Evolutionary conservation across 2,329 filamentous ascomycete genomes (phyloP).

Genomic region (Epichloe uncinata): DNA sequence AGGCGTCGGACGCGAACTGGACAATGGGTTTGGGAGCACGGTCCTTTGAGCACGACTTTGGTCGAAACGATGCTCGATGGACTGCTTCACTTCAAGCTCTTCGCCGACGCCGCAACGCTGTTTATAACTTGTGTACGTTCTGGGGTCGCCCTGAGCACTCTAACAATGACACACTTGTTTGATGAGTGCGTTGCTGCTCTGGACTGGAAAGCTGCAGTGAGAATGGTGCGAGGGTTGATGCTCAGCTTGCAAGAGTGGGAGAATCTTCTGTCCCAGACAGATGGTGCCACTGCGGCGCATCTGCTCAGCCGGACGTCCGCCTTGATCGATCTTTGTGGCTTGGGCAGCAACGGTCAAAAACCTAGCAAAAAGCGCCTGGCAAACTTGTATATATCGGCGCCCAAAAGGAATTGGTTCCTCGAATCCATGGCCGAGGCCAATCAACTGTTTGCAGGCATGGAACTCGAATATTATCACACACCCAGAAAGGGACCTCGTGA

Average conservation of each 20-base stretch:
- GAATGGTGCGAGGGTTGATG: slow-evolving; percentile 17
- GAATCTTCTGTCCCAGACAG: slow-evolving; percentile 11
- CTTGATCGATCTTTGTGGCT: slow-evolving; percentile 24
- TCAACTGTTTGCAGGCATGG: slow-evolving; percentile 3
- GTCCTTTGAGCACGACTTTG: slow-evolving; percentile 23
- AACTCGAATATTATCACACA: neutral
- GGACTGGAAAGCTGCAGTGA: slow-evolving; percentile 25
- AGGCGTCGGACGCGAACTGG: slow-evolving; percentile 15
- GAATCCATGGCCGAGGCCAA: slow-evolving; percentile 10
- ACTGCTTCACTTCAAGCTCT: slow-evolving; percentile 32
- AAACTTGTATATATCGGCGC: slow-evolving; percentile 15
- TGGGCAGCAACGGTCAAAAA: slow-evolving; percentile 7
- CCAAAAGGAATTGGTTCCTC: slow-evolving; percentile 12
- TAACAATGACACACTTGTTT: slow-evolving; percentile 24
- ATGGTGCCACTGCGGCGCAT: slow-evolving; percentile 11
- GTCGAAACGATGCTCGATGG: slow-evolving; percentile 34
- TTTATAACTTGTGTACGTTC: slow-evolving; percentile 26
- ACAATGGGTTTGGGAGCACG: slow-evolving; percentile 27
- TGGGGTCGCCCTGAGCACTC: slow-evolving; percentile 18
- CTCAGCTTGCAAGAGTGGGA: slow-evolving; percentile 14
- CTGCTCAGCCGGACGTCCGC: slow-evolving; percentile 20
- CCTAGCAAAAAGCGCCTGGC: slow-evolving; percentile 9
- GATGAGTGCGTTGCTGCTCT: slow-evolving; percentile 27
- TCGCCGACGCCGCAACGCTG: slow-evolving; percentile 30
- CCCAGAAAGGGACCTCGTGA: neutral